Percentiles rank a stretch among this genome's conserved stretches.
These are phyloP conservation scores for Tylopilus plumbeoviolaceoides DNA, from an alignment of 768 basidiomycete species.

Conservation along the genomic window DNA sequence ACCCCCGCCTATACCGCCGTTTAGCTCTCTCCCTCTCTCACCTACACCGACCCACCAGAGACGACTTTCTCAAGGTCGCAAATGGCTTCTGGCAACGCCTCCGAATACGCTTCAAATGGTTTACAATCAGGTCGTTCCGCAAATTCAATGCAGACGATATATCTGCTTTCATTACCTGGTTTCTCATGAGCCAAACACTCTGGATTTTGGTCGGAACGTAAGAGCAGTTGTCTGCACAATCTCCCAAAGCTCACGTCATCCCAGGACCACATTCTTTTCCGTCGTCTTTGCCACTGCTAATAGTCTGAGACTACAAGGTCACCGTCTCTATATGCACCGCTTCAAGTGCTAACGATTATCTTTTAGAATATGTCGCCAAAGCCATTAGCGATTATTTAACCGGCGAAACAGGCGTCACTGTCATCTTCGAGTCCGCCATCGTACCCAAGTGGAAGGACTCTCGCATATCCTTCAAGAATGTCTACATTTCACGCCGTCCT, in stretches of 20 bases:
- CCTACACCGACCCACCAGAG: slow-evolving; percentile 74
- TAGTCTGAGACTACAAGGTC: slow-evolving; percentile 81
- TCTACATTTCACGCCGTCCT: slow-evolving; percentile 86
- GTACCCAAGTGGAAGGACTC: slow-evolving; percentile 98
- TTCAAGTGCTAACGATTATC: slow-evolving; percentile 6
- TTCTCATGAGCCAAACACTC: slow-evolving; percentile 89
- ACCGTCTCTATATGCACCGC: slow-evolving; percentile 9
- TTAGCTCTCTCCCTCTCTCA: slow-evolving; percentile 76
- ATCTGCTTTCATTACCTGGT: slow-evolving; percentile 94
- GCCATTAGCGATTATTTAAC: slow-evolving; percentile 92
- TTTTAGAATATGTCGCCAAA: slow-evolving; percentile 74
- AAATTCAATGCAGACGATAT: slow-evolving; percentile 96
- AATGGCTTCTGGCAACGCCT: slow-evolving; percentile 88
- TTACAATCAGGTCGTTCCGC: slow-evolving; percentile 90
- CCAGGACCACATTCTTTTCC: slow-evolving; percentile 92
- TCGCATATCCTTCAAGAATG: slow-evolving; percentile 93
- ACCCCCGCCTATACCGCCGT: slow-evolving; percentile 77
- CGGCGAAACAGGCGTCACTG: slow-evolving; percentile 85
- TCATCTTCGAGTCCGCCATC: slow-evolving; percentile 96
- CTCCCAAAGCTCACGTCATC: slow-evolving; percentile 2
- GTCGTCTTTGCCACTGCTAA: slow-evolving; percentile 87
- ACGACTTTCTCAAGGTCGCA: slow-evolving; percentile 84
- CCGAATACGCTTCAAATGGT: slow-evolving; percentile 95
- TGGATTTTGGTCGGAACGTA: slow-evolving; percentile 90
- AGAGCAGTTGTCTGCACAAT: neutral